These are phyloP conservation scores for Leccinum truebloodii DNA, from an alignment of 768 basidiomycete genomes.

Conservation along the genomic window DNA sequence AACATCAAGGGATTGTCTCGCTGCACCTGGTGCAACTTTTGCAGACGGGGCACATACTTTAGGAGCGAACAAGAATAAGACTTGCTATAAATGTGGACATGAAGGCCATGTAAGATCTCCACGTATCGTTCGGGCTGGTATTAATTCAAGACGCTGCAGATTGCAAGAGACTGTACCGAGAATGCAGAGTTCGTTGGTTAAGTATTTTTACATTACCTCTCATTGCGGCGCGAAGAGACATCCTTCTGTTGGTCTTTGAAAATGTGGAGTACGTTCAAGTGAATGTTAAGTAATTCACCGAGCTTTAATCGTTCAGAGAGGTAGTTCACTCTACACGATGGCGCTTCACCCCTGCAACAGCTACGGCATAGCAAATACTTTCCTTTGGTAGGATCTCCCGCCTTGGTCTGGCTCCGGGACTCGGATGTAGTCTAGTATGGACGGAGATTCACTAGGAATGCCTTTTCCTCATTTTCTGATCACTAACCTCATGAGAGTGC, in stretches of 20 bases:
- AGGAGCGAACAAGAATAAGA: conserved; percentile 64
- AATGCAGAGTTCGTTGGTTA: conserved; percentile 51
- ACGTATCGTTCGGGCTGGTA: not conserved
- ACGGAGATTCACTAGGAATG: conserved; percentile 22
- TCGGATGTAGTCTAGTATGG: conserved; percentile 4
- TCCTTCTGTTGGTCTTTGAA: conserved; percentile 19
- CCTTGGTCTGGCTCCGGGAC: not conserved
- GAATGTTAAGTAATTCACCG: conserved; percentile 15
- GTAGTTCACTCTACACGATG: not conserved
- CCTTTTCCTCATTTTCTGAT: conserved; percentile 7
- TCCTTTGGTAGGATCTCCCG: not conserved
- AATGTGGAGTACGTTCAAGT: conserved; percentile 16
- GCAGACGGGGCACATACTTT: conserved; percentile 43
- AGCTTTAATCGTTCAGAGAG: conserved; percentile 6
- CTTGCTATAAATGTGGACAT: conserved; percentile 86
- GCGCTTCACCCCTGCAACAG: not conserved
- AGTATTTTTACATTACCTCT: conserved; percentile 20
- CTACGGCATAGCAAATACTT: not conserved
- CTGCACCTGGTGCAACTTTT: conserved; percentile 58
- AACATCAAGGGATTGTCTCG: conserved; percentile 72
- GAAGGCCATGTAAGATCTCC: conserved; percentile 75
- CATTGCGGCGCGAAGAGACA: conserved; percentile 11
- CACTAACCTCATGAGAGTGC: not conserved
- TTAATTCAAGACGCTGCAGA: conserved; percentile 37
- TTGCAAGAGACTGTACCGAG: conserved; percentile 67